A percentile compares a stretch with the other conserved stretches of the same genome.
Evolutionary conservation across 441 rosid species (phyloP).

Genomic region (Theobroma grandiflorum): DNA sequence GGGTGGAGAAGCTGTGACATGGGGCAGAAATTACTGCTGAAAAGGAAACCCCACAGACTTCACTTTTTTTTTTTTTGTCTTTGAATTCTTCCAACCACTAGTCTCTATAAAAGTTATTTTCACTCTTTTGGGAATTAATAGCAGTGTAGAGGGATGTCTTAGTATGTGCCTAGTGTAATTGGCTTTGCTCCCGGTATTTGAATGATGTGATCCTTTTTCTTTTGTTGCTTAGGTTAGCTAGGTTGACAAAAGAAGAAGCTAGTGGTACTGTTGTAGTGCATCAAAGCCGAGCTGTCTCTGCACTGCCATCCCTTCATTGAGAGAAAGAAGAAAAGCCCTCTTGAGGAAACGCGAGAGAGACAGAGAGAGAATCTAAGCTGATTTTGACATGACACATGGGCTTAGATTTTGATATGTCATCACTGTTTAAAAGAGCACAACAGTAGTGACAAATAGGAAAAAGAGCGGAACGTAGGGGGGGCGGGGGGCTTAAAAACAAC

Average conservation of each 20-base stretch:
- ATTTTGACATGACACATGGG: conserved; percentile 47
- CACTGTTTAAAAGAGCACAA: conserved; percentile 8
- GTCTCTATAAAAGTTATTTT: neutral
- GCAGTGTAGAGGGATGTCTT: neutral
- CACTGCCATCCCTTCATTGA: neutral
- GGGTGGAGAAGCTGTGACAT: neutral
- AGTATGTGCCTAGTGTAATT: neutral
- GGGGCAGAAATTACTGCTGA: conserved; percentile 6
- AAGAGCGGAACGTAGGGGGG: neutral
- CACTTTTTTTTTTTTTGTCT: conserved; percentile 1
- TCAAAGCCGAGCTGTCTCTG: conserved; percentile 29
- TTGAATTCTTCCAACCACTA: conserved; percentile 22
- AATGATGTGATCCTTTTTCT: neutral
- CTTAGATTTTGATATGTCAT: conserved; percentile 51
- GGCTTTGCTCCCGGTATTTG: neutral
- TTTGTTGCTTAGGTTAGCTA: neutral
- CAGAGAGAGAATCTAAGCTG: conserved; percentile 44
- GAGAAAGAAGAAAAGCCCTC: conserved; percentile 16
- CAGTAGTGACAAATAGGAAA: conserved; percentile 30
- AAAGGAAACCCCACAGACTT: conserved; percentile 20
- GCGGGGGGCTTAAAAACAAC: neutral
- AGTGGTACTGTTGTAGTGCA: neutral
- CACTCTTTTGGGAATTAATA: conserved; percentile 16
- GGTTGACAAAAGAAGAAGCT: conserved; percentile 32
- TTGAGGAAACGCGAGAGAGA: conserved; percentile 44